Base-by-base conservation (phyloP, 805 yeast genomes). In the Pichia phayaonensis region DNA sequence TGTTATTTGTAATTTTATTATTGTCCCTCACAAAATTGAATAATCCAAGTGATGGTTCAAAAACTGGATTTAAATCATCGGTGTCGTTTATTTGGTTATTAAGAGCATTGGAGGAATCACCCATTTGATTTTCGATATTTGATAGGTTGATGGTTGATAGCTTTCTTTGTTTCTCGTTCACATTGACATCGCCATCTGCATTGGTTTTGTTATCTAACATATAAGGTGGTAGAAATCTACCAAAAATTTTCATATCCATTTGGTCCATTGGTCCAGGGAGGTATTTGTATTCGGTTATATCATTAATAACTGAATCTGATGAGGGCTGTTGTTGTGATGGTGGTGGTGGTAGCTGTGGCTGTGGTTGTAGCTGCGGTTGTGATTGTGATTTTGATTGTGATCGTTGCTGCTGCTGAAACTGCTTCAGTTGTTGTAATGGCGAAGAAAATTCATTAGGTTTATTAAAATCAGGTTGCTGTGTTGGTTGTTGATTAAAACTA, bases 241-340 rank as follows among this genome's bases (percentile, higher is more conserved):
- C 97, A 71, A 89, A 89, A 20, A 89, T 75, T 61, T 87, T 90
- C 61, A 87, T 80, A 63, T 89, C 97, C 44, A 89, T 67, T 56
- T 84, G 86, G 63, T 89, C 96, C 73, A 89, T 84, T 42, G 86
- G 83, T 5, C 95, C 94, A 1, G 94, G 88, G 54, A 86, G 74
- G 59, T 86, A 86, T 48, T 70, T 66, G 45, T 47, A 54, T 29
- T 56, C 54, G 8, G 48, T 43, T 18, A 51, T 44, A 36, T 51
- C 54, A 36, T 46, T 50, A 40, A 40, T 34, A 45, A 11, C 20
- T 8, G 13, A 15, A 31, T 31, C 8, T 16, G 38, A n/a, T 16
- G 38, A 16, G 5, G 20, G n/a, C 4, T 34, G 18, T 29, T 29
- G 34, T 26, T 26, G 29, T 26, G 11, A 26, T 26, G 29, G 12